Base-by-base conservation (phyloP, 768 basidiomycete species). In the Lentinula detonsa region DNA sequence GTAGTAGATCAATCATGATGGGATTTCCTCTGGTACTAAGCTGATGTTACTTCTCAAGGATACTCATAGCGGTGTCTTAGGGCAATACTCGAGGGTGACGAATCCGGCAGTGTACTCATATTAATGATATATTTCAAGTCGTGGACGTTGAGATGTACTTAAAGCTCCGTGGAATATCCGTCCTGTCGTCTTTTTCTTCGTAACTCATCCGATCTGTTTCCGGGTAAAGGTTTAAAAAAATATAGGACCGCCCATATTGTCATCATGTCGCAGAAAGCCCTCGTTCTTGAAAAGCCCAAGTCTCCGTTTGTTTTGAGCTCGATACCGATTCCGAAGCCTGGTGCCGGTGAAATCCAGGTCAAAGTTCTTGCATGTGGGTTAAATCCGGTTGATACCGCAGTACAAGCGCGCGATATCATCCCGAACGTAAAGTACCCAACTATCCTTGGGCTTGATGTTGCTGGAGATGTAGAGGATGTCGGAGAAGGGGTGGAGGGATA, bases 401-500 rank as follows among this genome's bases (percentile, higher is more conserved):
- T 82, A 23, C 80, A 79, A 60, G 75, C 69, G 51, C 71, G 71
- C 50, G 75, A 52, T 33, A 48, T 74, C 1, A 64, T 72, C 21
- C 74, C 76, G 55, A 66, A 78, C 39, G 72, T 74, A 21, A 65
- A 72, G 16, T 84, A 70, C 63, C 84, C 81, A 13, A 74, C 75
- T 6, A 68, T 85, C 2, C 62, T 80, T 0, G 85, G 85, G 0
- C 71, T 68, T 9, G 85, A 86, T 59, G 72, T 75, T 35, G 79
- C 84, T 45, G 85, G 85, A 5, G 75, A 78, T 1, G 77, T 86
- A 4, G 78, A 75, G 21, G 75, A 71, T 31, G 72, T 85, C 45
- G 85, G 84, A 1, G 78, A 80, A 60, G 80, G 77, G 1, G 84
- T 86, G 5, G 74, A 71, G 10, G 70, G 71, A 40, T 78, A 83